Percentiles rank a stretch among this genome's conserved stretches.
Evolutionary conservation across 495 filamentous ascomycete genomes (phyloP).

Genomic region (Parathielavia hyrcaniae): DNA sequence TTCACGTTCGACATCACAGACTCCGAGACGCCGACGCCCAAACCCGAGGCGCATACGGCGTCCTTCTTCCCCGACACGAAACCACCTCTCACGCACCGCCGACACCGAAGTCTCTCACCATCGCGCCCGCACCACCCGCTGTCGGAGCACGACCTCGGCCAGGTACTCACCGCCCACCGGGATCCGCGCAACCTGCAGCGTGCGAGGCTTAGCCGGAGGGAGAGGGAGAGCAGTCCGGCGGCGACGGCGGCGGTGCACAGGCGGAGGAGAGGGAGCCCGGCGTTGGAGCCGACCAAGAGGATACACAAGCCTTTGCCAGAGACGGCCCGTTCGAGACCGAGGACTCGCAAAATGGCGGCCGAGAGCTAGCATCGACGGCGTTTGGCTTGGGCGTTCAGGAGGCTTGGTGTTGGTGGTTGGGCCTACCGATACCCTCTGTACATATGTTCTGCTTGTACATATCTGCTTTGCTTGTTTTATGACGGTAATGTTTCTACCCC

Average conservation of each 20-base stretch:
- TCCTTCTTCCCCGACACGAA: constrained; percentile 31
- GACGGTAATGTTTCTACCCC: constrained; percentile 12
- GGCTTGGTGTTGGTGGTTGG: constrained; percentile 22
- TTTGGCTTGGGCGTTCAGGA: constrained; percentile 24
- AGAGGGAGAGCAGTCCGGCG: constrained; percentile 27
- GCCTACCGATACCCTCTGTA: constrained; percentile 30
- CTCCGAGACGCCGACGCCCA: constrained; percentile 39
- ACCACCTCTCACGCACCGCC: constrained; percentile 24
- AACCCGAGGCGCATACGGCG: constrained; percentile 27
- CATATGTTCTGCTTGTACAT: constrained; percentile 29
- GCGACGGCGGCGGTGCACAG: constrained; percentile 24
- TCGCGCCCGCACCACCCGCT: constrained; percentile 28
- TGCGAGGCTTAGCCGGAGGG: constrained; percentile 16
- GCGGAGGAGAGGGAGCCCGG: constrained; percentile 30
- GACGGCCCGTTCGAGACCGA: constrained; percentile 30
- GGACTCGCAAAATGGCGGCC: constrained; percentile 29
- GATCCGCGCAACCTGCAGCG: constrained; percentile 21
- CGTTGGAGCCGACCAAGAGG: constrained; percentile 28
- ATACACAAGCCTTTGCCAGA: constrained; percentile 39
- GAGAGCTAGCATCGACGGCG: constrained; percentile 20
- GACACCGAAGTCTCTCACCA: constrained; percentile 31
- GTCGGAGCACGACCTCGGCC: constrained; percentile 20
- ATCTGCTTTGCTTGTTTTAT: constrained; percentile 14
- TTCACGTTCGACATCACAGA: constrained; percentile 21
- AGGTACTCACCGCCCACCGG: constrained; percentile 18